Base-by-base conservation (phyloP, 108 stramenopile species). In the Nannochloropsis salina region DNA sequence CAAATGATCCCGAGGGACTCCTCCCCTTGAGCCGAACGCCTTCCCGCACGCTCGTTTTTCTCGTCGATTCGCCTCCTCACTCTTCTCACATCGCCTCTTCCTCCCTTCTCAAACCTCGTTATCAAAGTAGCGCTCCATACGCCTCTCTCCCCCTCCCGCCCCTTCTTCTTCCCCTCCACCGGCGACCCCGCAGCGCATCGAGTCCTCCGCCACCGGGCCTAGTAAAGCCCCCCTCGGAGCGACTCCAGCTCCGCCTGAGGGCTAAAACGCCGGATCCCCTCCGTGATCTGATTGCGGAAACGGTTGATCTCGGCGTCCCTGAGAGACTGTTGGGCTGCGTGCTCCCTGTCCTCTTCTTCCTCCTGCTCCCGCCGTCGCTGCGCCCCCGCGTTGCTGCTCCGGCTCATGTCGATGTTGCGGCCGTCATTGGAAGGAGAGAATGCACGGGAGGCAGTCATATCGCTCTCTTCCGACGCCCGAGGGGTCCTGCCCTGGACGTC, bases 201-300 rank as follows among this genome's bases (percentile, higher is more conserved):
- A 31, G 31, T 31, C 31, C 31, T 31, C 31, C 31, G 31, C 31
- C 31, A 31, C 31, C 31, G 31, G 31, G 20, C 61, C 61, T 74
- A 74, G n/a, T 74, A 74, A 15, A 74, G 8, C 61, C 61, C 61
- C 61, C 61, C 61, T 6, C 61, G 3, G 61, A 74, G n/a, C 61
- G 61, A n/a, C 61, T 74, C 61, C 61, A 74, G 61, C 61, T 74
- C 61, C 15, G 61, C 61, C 61, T 74, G 61, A 15, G 61, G 61
- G n/a, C 61, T 74, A 74, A 74, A 74, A 15, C 61, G 15, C 6
- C 61, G 20, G n/a, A 74, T 74, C 4, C 61, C 61, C 8, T 74
- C 61, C 15, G 61, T 74, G 4, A 74, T 74, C 61, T 74, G 61
- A 74, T 74, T 74, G 20, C 61, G 15, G 61, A 74, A 74, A 74